Conservation (phyloP, 2,329 filamentous ascomycete genomes). For the Penicillium sp. region DNA sequence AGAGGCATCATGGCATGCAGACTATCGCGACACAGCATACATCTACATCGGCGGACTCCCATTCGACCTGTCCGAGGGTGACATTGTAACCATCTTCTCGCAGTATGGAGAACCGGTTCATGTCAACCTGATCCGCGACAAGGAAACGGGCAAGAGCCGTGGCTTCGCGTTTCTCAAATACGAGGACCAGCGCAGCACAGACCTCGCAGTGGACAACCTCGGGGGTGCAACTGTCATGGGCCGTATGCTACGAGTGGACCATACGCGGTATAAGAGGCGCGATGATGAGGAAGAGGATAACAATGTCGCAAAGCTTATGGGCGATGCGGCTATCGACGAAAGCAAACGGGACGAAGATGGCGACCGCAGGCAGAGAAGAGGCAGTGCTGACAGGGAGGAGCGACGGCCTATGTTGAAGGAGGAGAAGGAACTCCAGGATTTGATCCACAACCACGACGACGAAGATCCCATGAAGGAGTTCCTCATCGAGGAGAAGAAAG, state of each 20-base stretch:
- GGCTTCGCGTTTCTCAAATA: slow-evolving; percentile 98
- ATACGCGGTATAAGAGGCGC: slow-evolving; percentile 82
- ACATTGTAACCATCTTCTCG: slow-evolving; percentile 93
- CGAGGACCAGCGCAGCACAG: slow-evolving; percentile 93
- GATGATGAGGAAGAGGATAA: slow-evolving; percentile 61
- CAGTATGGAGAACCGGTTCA: slow-evolving; percentile 95
- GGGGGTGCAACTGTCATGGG: slow-evolving; percentile 80
- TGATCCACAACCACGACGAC: slow-evolving; percentile 80
- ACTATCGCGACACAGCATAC: slow-evolving; percentile 96
- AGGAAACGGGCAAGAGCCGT: slow-evolving; percentile 89
- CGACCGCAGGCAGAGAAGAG: slow-evolving; percentile 31
- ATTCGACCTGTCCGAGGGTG: slow-evolving; percentile 89
- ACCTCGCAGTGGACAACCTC: slow-evolving; percentile 93
- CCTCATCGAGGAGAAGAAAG: slow-evolving; percentile 83
- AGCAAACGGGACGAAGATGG: slow-evolving; percentile 34
- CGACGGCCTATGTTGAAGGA: slow-evolving; percentile 67
- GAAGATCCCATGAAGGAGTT: slow-evolving; percentile 97
- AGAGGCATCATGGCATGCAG: slow-evolving; percentile 90
- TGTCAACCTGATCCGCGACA: slow-evolving; percentile 87
- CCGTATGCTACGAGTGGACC: slow-evolving; percentile 78
- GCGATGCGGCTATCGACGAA: slow-evolving; percentile 40
- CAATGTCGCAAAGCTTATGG: slow-evolving; percentile 47
- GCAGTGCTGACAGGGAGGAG: slow-evolving; percentile 49
- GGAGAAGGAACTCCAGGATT: slow-evolving; percentile 69
- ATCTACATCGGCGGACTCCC: slow-evolving; percentile 93